Evolutionary conservation across 345 rosid genomes (phyloP).

Genomic region (Gossypium stocksii): DNA sequence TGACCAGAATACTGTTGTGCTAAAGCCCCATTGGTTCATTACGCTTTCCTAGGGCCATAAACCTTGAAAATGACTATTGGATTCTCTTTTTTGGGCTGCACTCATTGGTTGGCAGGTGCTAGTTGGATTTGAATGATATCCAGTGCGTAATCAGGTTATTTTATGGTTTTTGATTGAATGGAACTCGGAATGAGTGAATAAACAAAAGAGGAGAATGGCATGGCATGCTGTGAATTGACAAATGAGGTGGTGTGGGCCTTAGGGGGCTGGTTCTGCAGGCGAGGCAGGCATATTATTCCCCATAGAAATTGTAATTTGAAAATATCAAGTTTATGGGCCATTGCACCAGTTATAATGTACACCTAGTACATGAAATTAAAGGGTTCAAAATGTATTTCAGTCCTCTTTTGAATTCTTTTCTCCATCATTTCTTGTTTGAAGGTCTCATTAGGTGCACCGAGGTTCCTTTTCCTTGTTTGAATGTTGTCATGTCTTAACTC

Average conservation of each 20-base stretch:
- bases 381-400: background rate
- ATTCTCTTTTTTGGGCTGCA: background rate
- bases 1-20: background rate
- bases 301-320: background rate
- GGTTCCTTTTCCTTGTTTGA: background rate
- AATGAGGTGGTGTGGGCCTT: background rate
- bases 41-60: background rate
- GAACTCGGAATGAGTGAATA: background rate
- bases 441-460: background rate
- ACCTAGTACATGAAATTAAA: background rate
- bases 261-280: background rate
- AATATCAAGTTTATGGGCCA: background rate
- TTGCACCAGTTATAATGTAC: background rate
- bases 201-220: no score
- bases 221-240: background rate
- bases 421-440: conserved; percentile 7
- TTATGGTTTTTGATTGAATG: background rate
- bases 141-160: no score
- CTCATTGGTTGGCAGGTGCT: background rate
- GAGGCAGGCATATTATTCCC: background rate
- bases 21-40: background rate
- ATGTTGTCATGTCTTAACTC: background rate
- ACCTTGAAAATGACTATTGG: conserved; percentile 6
- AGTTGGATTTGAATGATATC: no score
- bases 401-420: background rate